Percentiles rank a stretch among this genome's conserved stretches.
These are phyloP conservation scores for Proliferodiscus dingleyae DNA, from an alignment of 2,329 filamentous ascomycete species.

Conservation along the genomic window DNA sequence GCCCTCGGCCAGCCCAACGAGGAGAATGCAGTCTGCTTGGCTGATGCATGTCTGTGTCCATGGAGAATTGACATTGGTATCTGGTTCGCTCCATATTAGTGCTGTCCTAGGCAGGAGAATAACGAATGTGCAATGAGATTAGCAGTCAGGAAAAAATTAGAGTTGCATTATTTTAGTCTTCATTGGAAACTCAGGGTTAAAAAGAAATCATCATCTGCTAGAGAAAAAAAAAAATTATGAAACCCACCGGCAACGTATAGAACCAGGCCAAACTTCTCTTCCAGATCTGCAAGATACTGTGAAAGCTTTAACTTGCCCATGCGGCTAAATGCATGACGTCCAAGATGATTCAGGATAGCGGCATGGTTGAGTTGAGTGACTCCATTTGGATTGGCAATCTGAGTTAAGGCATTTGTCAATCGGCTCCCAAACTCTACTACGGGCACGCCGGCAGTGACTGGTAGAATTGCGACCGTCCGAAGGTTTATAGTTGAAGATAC, in stretches of 20 bases:
- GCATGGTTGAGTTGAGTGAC: conserved; percentile 91
- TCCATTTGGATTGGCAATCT: conserved; percentile 84
- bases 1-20: conserved; percentile 86
- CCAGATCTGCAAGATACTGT: conserved; percentile 91
- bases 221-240: conserved; percentile 13
- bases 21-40: conserved; percentile 91
- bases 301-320: conserved; percentile 96
- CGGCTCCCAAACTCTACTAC: conserved; percentile 93
- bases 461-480: conserved; percentile 85
- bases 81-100: conserved; percentile 37
- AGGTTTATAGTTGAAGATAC: conserved; percentile 86
- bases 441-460: conserved; percentile 85
- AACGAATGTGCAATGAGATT: neutral
- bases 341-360: conserved; percentile 89
- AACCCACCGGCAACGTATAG: conserved; percentile 79
- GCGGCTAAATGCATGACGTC: conserved; percentile 91
- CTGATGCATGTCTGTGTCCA: conserved; percentile 98
- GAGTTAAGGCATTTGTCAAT: conserved; percentile 78
- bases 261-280: conserved; percentile 95
- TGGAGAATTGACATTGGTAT: conserved; percentile 93
- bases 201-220: conserved; percentile 34
- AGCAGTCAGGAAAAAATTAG: conserved; percentile 63
- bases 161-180: conserved; percentile 35
- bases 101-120: conserved; percentile 16
- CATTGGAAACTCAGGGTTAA: conserved; percentile 24